These are phyloP conservation scores for Rhododendron ferrugineum DNA, from an alignment of 148 eudicot species.

Conservation along the genomic window DNA sequence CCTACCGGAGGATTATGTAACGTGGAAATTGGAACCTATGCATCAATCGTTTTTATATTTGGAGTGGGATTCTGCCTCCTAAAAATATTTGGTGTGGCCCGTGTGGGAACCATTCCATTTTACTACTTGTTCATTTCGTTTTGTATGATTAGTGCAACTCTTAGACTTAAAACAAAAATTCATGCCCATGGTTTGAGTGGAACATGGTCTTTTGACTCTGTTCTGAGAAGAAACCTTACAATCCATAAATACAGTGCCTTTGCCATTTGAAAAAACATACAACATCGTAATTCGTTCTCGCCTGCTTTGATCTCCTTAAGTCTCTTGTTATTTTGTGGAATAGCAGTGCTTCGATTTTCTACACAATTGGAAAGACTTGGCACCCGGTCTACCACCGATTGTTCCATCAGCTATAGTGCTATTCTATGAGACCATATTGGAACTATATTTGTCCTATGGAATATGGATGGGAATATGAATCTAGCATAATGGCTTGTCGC, in stretches of 20 bases:
- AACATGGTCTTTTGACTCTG: background rate
- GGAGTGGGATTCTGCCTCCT: background rate
- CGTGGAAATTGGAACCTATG: background rate
- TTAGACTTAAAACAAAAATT: background rate
- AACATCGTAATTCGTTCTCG: background rate
- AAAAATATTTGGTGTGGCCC: background rate
- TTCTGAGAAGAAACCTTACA: background rate
- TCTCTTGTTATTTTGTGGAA: background rate
- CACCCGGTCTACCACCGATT: background rate
- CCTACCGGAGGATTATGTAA: background rate
- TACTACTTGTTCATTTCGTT: background rate
- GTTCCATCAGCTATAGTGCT: background rate
- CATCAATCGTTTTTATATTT: background rate
- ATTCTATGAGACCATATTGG: background rate
- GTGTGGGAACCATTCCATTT: background rate
- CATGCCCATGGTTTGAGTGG: background rate
- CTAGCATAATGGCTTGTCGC: background rate
- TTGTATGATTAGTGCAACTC: background rate
- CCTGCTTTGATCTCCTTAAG: background rate
- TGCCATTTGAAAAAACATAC: background rate
- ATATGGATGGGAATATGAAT: background rate
- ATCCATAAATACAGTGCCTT: background rate
- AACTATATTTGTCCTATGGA: background rate
- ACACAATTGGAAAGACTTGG: background rate
- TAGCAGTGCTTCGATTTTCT: background rate